phyloP scores from a whole-genome alignment of 345 rosid species.

The Eucalyptus camaldulensis region DNA sequence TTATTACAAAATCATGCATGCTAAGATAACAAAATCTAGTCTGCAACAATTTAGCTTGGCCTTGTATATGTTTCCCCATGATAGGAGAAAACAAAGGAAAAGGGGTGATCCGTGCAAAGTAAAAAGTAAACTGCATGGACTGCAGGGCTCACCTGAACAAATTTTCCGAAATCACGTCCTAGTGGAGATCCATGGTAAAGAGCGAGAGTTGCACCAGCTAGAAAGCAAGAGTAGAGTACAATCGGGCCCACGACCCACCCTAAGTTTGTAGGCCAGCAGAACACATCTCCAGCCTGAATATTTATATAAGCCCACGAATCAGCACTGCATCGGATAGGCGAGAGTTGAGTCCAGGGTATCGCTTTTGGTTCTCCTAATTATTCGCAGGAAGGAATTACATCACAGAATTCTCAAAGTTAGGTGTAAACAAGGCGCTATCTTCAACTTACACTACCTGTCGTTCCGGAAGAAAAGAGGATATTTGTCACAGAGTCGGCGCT shows the following conservation, averaged over 20 bases:
- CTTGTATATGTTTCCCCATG: not conserved
- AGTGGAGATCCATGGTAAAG: conserved; percentile 91
- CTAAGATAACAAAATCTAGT: not conserved
- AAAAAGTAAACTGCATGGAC: conserved; percentile 4
- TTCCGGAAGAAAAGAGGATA: conserved; percentile 90
- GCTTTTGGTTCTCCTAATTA: conserved; percentile 91
- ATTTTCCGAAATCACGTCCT: conserved; percentile 70
- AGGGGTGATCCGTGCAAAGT: not conserved
- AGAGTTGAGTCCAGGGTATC: conserved; percentile 81
- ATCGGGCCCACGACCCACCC: conserved; percentile 96
- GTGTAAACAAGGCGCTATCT: not conserved
- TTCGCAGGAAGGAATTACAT: not conserved
- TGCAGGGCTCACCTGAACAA: conserved; percentile 33
- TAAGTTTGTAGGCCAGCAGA: conserved; percentile 93
- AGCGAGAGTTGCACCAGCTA: conserved; percentile 74
- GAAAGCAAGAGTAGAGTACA: conserved; percentile 47
- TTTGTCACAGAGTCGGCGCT: conserved; percentile 51
- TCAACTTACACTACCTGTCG: conserved; percentile 44
- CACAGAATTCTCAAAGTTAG: not conserved
- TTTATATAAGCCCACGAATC: conserved; percentile 65
- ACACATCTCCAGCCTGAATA: conserved; percentile 37
- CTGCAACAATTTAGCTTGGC: not conserved
- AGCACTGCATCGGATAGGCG: conserved; percentile 56
- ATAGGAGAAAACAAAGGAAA: not conserved
- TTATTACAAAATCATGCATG: not conserved